Evolutionary conservation across 2,329 filamentous ascomycete species (phyloP), one percentile per base, ranked within the genome.

Genomic region (Phialemonium atrogriseum): DNA sequence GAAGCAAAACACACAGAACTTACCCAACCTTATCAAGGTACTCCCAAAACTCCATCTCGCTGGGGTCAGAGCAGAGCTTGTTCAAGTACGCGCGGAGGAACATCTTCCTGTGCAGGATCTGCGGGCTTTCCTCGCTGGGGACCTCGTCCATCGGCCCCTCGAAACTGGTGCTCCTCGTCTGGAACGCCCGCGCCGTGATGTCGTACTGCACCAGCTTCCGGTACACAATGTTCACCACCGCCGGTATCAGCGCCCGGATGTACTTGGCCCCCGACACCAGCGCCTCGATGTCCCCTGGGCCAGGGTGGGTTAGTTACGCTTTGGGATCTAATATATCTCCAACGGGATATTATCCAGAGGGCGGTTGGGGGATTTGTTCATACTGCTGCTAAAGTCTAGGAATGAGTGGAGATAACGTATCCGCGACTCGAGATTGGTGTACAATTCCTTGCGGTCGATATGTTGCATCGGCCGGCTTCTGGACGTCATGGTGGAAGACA

Each of bases 161-260:
- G 40, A 77, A 79, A 24, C 73, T 76, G 2, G 72, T 77, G 38
- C 66, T 71, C 14, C 68, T 58, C 2, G 73, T 76, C 36, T 76
- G 70, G 52, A 89, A 86, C 10, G 82, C 81, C 32, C 81, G 73
- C 2, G 84, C 82, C 4, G 84, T 91, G 53, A 89, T 84, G 51
- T 89, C 84, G 56, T 84, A 84, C 48, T 78, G 73, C 9, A 89
- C 64, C 1, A 91, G 70, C 52, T 89, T 89, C 49, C 78, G 77
- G 63, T 89, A 91, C 20, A 89, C 81, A 38, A 87, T 83, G 56
- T 88, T 86, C 48, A 89, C 83, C 14, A 91, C 72, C 27, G 83
- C 79, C 1, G 85, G 85, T 41, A 89, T 86, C 19, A 89, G 70
- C n/a, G 79, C 75, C 48, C 81, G 82, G 60, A 87, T 80, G 58